Conservation (phyloP, 345 rosid species). For the Crucihimalaya himalaica region DNA sequence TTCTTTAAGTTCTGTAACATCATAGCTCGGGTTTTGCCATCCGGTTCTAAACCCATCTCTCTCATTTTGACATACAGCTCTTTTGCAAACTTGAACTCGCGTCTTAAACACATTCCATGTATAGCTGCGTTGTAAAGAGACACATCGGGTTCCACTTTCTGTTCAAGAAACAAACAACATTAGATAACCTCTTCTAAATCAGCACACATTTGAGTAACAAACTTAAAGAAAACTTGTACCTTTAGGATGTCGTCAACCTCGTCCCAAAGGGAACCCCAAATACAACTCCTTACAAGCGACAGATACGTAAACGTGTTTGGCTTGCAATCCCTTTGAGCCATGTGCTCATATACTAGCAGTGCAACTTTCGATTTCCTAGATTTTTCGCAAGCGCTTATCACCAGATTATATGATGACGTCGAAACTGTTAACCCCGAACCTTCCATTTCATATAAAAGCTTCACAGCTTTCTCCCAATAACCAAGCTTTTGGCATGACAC, state of each 20-base stretch:
- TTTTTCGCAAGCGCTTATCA: conserved; percentile 65
- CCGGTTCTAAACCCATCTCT: conserved; percentile 57
- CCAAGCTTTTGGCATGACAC: conserved; percentile 79
- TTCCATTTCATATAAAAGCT: conserved; percentile 78
- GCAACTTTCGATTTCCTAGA: conserved; percentile 73
- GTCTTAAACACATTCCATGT: conserved; percentile 73
- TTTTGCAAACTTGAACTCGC: conserved; percentile 62
- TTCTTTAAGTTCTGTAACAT: conserved; percentile 68
- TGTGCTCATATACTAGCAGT: conserved; percentile 69
- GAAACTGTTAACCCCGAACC: conserved; percentile 51
- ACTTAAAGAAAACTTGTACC: conserved; percentile 46
- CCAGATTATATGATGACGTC: conserved; percentile 64
- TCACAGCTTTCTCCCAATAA: conserved; percentile 74
- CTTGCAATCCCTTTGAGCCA: conserved; percentile 53
- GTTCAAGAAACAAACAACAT: conserved; percentile 27
- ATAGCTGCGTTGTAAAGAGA: conserved; percentile 66
- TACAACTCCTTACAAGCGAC: conserved; percentile 65
- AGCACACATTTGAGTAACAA: not conserved
- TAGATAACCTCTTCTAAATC: not conserved
- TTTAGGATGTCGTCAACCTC: conserved; percentile 64
- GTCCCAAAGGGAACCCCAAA: conserved; percentile 82
- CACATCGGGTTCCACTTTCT: conserved; percentile 58
- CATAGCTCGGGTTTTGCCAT: conserved; percentile 72
- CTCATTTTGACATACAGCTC: conserved; percentile 62
- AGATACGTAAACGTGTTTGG: conserved; percentile 72